Evolutionary conservation across 2,329 filamentous ascomycete species (phyloP), one percentile per base, ranked within the genome.

Genomic region (Sclerotinia nivalis): DNA sequence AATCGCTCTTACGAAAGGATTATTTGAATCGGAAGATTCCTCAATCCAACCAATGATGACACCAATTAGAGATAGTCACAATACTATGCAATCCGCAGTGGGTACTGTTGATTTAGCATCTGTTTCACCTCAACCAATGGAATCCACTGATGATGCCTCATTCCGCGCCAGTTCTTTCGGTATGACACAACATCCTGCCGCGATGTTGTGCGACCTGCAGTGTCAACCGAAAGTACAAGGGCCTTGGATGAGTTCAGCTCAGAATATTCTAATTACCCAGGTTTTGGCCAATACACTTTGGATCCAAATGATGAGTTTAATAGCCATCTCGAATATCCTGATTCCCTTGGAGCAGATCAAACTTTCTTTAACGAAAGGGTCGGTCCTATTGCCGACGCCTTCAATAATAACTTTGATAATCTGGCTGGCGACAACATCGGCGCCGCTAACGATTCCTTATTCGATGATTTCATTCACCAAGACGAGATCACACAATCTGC

Each of bases 121-220:
- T 28, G 55, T 58, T 58, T 81, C 90, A 28, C 90, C 88, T 0
- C 88, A 88, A 10, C 81, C 68, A 18, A 81, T 88, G 25, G 79
- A 81, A 50, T 85, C 87, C 20, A 82, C 88, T 43, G 78, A 83
- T 72, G 86, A 88, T 52, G 71, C 72, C 65, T 43, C 43, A n/a
- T 73, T 77, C 74, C 76, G 75, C 76, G 76, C 75, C 73, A 75
- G 72, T 74, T 77, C 76, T 83, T 87, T 92, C 89, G 93, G 96
- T 87, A 84, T 88, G 96, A 96, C 94, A 97, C 96, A 97, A 97
- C 94, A 96, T 97, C 94, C 96, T 98, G 96, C 96, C 87, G 96
- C 88, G 94, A 91, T 97, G 95, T 97, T 98, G 96, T 98, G 91
- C 81, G 96, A 97, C 96, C 96, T 97, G 96, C 96, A 91, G 96